These are phyloP conservation scores for Gomphus bonarii DNA, from an alignment of 1,284 basidiomycete genomes.

Conservation along the genomic window DNA sequence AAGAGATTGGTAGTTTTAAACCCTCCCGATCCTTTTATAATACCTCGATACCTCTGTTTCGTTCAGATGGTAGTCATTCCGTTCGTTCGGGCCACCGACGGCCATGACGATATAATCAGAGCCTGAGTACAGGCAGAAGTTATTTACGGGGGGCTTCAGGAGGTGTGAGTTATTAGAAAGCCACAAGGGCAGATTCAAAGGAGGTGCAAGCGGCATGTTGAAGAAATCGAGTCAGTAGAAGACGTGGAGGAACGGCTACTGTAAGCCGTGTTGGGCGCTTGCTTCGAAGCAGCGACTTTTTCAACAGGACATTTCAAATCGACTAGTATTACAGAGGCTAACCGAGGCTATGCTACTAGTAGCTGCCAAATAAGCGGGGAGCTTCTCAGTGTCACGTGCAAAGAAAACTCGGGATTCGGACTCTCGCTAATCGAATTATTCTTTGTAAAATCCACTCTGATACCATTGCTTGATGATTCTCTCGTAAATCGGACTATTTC, in stretches of 20 bases:
- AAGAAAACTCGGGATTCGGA: too few relatives aligned
- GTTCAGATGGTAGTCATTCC: conserved; percentile 90
- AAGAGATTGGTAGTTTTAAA: background rate
- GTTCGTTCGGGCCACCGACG: conserved; percentile 86
- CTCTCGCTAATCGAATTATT: too few relatives aligned
- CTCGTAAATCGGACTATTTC: background rate
- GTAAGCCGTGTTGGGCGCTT: background rate
- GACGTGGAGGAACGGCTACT: background rate
- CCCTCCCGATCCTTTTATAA: conserved; percentile 1
- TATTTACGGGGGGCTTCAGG: conserved; percentile 84
- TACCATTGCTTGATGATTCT: too few relatives aligned
- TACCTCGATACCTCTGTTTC: conserved; percentile 64
- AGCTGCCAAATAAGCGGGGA: too few relatives aligned
- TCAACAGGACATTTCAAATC: too few relatives aligned
- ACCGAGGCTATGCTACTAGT: too few relatives aligned
- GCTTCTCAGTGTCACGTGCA: too few relatives aligned
- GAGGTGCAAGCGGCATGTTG: conserved; percentile 51
- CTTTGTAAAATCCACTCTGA: too few relatives aligned
- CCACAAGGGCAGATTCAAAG: conserved; percentile 84
- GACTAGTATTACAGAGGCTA: too few relatives aligned
- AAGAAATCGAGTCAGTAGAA: background rate
- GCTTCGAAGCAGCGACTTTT: too few relatives aligned
- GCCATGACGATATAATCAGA: conserved; percentile 86
- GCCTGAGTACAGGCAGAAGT: conserved; percentile 80
- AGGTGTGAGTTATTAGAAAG: conserved; percentile 68